phyloP scores from a whole-genome alignment of 768 basidiomycete genomes.

The Leucosporidium scottii region DNA sequence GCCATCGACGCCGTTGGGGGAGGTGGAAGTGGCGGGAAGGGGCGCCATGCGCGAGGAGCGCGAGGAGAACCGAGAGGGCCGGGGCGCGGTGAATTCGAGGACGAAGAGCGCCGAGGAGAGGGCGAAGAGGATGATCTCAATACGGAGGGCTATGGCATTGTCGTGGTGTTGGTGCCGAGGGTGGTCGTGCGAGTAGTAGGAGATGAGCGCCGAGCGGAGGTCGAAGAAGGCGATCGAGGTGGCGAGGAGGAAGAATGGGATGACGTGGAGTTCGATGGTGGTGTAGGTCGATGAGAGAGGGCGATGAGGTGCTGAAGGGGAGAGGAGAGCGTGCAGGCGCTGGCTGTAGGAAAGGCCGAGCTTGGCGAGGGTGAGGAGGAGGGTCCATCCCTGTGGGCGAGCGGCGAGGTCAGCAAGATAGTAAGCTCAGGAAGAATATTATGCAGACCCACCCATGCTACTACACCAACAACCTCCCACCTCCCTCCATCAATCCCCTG shows the following conservation, averaged over 20 bases:
- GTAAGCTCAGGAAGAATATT: neutral
- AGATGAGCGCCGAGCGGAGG: slow-evolving; percentile 32
- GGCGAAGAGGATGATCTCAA: slow-evolving; percentile 20
- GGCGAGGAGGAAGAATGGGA: slow-evolving; percentile 27
- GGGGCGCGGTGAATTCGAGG: slow-evolving; percentile 28
- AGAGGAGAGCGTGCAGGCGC: slow-evolving; percentile 16
- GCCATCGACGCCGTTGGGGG: neutral
- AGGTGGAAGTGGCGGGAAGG: neutral
- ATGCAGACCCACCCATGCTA: slow-evolving; percentile 21
- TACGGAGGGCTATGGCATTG: neutral
- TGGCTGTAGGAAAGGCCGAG: slow-evolving; percentile 21
- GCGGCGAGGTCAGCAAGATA: neutral
- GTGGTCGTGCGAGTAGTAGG: neutral
- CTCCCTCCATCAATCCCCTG: neutral
- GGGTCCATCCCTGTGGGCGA: slow-evolving; percentile 17
- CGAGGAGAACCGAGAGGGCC: slow-evolving; percentile 15
- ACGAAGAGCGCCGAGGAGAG: slow-evolving; percentile 20
- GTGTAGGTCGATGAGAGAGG: slow-evolving; percentile 9
- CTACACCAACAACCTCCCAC: neutral
- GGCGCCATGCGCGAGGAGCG: slow-evolving; percentile 1
- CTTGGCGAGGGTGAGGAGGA: slow-evolving; percentile 18
- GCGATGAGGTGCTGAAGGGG: slow-evolving; percentile 9
- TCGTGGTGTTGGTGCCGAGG: neutral
- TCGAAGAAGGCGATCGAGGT: slow-evolving; percentile 34
- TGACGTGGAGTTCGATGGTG: slow-evolving; percentile 30